Conservation (phyloP, 345 rosid genomes). For the Barbarea vulgaris region DNA sequence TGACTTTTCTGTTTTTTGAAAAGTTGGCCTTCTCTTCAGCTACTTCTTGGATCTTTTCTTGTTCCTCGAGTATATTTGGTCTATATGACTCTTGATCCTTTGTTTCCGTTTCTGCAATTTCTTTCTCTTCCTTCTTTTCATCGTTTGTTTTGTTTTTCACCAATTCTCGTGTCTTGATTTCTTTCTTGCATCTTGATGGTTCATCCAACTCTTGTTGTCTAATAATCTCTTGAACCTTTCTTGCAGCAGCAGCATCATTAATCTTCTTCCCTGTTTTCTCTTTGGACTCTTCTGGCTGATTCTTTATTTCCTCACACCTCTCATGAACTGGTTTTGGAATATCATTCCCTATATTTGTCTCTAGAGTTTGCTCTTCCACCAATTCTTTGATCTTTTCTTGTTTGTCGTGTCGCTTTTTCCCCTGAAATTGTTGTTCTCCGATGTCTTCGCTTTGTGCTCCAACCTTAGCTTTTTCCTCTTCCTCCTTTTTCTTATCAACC, state of each 20-base stretch:
- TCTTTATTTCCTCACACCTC: conserved; percentile 1
- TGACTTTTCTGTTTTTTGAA: not conserved
- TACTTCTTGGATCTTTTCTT: not conserved
- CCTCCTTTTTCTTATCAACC: not conserved
- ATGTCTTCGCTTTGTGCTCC: conserved; percentile 4
- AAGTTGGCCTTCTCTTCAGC: not conserved
- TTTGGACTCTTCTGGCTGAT: conserved; percentile 8
- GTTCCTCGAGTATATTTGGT: conserved; percentile 11
- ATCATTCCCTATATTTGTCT: not conserved
- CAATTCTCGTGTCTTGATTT: not conserved
- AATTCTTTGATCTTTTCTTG: not conserved
- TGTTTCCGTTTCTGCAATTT: conserved; percentile 6
- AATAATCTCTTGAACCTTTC: conserved; percentile 10
- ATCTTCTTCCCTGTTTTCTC: not conserved
- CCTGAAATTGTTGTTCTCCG: not conserved
- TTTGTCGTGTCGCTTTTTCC: not conserved
- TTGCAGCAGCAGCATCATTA: not conserved
- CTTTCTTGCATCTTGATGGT: not conserved
- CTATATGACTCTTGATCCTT: conserved; percentile 27
- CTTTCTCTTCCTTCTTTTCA: conserved; percentile 12
- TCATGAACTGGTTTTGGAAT: not conserved
- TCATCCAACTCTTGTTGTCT: conserved; percentile 15
- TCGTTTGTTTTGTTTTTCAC: conserved; percentile 9
- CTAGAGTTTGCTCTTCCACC: conserved; percentile 4
- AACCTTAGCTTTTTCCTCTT: not conserved